Evolutionary conservation across 441 rosid genomes (phyloP).

Genomic region (Adansonia madagascariensis): DNA sequence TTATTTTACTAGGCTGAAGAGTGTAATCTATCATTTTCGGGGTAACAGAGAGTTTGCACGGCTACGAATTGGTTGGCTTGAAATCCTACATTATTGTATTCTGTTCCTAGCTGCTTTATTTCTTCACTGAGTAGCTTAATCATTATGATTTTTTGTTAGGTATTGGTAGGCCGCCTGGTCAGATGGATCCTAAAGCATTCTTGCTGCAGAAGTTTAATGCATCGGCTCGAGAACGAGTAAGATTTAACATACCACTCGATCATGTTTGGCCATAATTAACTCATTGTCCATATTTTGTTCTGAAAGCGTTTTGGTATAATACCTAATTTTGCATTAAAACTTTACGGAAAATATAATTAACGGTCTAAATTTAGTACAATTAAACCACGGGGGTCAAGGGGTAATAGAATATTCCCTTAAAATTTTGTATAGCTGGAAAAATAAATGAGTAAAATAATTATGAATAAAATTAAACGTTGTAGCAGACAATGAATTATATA

Average conservation of each 20-base stretch:
- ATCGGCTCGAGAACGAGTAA: conserved; percentile 61
- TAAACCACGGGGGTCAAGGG: neutral
- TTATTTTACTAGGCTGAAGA: conserved; percentile 56
- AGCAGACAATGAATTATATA: neutral
- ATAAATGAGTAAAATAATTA: neutral
- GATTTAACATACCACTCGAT: conserved; percentile 27
- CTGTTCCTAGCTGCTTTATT: neutral
- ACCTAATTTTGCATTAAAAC: neutral
- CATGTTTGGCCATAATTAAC: neutral
- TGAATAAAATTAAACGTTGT: conserved; percentile 8
- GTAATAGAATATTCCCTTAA: conserved; percentile 8
- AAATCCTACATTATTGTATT: conserved; percentile 8
- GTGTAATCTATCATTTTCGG: conserved; percentile 72
- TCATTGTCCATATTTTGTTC: neutral
- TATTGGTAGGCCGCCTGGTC: conserved; percentile 88
- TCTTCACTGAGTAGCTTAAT: neutral
- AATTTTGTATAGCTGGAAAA: neutral
- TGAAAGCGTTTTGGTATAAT: conserved; percentile 1
- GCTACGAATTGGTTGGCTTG: conserved; percentile 72
- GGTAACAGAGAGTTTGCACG: conserved; percentile 85
- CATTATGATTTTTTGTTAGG: conserved; percentile 41
- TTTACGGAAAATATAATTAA: neutral
- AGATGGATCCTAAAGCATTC: conserved; percentile 97
- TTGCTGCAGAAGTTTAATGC: conserved; percentile 80
- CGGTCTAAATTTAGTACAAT: neutral